phyloP scores from a whole-genome alignment of 129 eudicot genomes.

The Glebionis coronaria region DNA sequence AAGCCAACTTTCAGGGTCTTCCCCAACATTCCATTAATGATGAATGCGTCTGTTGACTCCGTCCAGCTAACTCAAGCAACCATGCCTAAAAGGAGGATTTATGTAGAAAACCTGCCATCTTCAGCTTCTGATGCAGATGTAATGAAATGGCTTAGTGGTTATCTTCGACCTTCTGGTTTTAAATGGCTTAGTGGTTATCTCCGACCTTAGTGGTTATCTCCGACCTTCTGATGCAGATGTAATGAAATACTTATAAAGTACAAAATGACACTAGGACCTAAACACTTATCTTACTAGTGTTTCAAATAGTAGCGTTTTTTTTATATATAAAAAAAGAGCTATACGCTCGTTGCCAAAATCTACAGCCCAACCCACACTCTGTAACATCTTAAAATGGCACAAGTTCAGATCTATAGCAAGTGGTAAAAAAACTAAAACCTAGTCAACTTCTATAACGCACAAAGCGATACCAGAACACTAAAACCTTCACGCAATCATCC shows the following conservation, averaged over 20 bases:
- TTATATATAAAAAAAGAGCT: no score
- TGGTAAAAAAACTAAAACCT: no score
- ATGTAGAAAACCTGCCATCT: slow-evolving; percentile 78
- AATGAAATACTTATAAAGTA: no score
- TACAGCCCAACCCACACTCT: no score
- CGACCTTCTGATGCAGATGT: no score
- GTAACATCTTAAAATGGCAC: neutral
- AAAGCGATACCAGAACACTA: neutral
- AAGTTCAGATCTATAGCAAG: no score
- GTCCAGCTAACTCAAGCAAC: slow-evolving; percentile 97
- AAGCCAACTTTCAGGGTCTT: slow-evolving; percentile 41
- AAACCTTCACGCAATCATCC: neutral
- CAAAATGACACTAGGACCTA: no score
- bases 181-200: no score
- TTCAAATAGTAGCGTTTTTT: no score
- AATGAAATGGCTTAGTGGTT: slow-evolving; percentile 63
- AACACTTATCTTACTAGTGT: no score
- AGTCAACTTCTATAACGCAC: neutral
- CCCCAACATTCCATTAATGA: slow-evolving; percentile 33
- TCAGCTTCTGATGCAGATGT: slow-evolving; percentile 74
- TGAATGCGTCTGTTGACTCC: slow-evolving; percentile 69
- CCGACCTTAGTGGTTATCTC: no score
- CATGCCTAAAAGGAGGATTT: slow-evolving; percentile 92
- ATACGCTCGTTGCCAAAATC: no score
- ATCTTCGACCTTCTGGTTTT: slow-evolving; percentile 70